These are phyloP conservation scores for Elsinoe australis DNA, from an alignment of 2,329 filamentous ascomycete species.

Conservation along the genomic window DNA sequence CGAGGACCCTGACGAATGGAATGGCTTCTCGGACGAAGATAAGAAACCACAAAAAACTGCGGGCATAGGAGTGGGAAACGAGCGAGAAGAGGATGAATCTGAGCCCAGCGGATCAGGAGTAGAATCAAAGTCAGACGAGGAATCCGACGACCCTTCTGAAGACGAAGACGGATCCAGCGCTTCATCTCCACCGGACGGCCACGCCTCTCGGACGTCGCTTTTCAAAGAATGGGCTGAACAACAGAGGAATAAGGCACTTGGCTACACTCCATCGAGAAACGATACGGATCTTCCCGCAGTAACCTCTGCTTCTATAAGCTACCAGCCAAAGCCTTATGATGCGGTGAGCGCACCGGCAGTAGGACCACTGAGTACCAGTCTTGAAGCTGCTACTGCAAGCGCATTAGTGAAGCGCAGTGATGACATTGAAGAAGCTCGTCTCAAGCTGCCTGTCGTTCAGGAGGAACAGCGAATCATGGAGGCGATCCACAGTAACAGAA, in stretches of 20 bases:
- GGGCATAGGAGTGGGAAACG: too few species aligned
- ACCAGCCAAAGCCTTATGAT: conserved; percentile 28
- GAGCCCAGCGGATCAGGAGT: too few species aligned
- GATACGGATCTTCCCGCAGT: conserved; percentile 33
- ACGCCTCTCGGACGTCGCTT: conserved; percentile 45
- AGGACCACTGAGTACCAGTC: not conserved
- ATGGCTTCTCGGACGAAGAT: conserved; percentile 19
- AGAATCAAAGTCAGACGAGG: too few species aligned
- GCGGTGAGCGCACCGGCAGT: conserved; percentile 14
- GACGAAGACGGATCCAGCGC: conserved; percentile 25
- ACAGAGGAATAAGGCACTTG: conserved; percentile 76
- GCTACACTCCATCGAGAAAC: conserved; percentile 48
- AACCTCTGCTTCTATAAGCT: conserved; percentile 18
- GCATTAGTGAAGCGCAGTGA: conserved; percentile 62
- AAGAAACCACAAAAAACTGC: too few species aligned
- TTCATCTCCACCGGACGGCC: not conserved
- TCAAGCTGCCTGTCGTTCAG: conserved; percentile 80
- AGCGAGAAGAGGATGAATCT: too few species aligned
- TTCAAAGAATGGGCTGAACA: conserved; percentile 93
- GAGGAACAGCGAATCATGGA: conserved; percentile 99
- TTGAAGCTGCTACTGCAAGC: conserved; percentile 50
- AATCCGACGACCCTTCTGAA: conserved; percentile 7
- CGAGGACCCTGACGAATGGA: conserved; percentile 23
- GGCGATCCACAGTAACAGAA: conserved; percentile 82
- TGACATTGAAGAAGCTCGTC: conserved; percentile 68